These are phyloP conservation scores for Vanrija humicola DNA, from an alignment of 1,284 basidiomycete species.

Conservation along the genomic window DNA sequence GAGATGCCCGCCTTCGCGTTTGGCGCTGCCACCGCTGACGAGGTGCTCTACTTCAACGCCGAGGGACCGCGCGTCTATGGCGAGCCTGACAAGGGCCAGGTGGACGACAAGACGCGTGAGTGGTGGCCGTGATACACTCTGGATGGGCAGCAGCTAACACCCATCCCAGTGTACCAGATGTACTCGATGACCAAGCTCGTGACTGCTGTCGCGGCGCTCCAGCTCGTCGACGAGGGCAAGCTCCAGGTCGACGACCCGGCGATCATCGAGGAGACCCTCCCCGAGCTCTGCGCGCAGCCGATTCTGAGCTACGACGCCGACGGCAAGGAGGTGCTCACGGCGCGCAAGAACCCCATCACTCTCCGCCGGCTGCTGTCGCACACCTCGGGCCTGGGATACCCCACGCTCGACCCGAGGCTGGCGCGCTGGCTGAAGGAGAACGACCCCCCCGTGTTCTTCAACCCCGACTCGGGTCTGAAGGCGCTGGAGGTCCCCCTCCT, in stretches of 20 bases:
- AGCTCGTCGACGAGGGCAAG: slow-evolving; percentile 32
- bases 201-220: slow-evolving; percentile 29
- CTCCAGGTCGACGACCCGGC: slow-evolving; percentile 24
- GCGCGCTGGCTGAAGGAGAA: slow-evolving; percentile 6
- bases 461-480: slow-evolving; percentile 12
- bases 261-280: slow-evolving; percentile 27
- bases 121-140: not conserved
- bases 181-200: slow-evolving; percentile 40
- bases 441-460: not conserved
- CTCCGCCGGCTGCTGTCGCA: slow-evolving; percentile 34
- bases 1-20: slow-evolving; percentile 29
- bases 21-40: slow-evolving; percentile 28
- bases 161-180: slow-evolving; percentile 23
- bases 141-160: not conserved
- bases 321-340: slow-evolving; percentile 21
- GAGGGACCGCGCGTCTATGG: slow-evolving; percentile 28
- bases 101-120: slow-evolving; percentile 36
- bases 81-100: slow-evolving; percentile 21
- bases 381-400: slow-evolving; percentile 14
- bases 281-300: slow-evolving; percentile 28
- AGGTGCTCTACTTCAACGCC: slow-evolving; percentile 27
- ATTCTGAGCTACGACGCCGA: slow-evolving; percentile 33
- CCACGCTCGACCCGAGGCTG: not conserved
- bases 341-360: slow-evolving; percentile 28
- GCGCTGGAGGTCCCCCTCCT: slow-evolving; percentile 11